phyloP scores from a whole-genome alignment of 139 green algal genomes.

The Zygnema circumcarinatum region DNA sequence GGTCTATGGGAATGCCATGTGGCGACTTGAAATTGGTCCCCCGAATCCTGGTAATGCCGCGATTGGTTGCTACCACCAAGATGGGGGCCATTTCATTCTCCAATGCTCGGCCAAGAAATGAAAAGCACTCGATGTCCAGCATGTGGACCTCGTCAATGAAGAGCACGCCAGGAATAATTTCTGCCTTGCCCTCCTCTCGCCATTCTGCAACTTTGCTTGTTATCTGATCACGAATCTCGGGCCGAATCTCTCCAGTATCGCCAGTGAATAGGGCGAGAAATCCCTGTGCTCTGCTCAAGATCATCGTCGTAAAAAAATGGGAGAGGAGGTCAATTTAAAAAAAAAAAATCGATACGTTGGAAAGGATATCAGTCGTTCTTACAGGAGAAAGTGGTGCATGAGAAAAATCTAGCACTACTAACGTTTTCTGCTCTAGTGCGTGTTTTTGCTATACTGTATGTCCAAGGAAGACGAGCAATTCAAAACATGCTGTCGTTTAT shows the following conservation, averaged over 20 bases:
- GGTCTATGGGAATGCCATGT: constrained; percentile 97
- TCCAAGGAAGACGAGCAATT: too few relatives aligned
- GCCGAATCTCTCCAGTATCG: constrained; percentile 97
- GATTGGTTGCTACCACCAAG: constrained; percentile 97
- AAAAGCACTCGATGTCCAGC: constrained; percentile 99
- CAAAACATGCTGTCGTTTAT: too few relatives aligned
- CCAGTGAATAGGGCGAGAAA: constrained; percentile 98
- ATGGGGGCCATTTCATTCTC: constrained; percentile 97
- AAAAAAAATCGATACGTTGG: too few relatives aligned
- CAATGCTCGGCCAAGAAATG: constrained; percentile 95
- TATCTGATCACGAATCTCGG: constrained; percentile 94
- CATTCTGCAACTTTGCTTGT: constrained; percentile 90
- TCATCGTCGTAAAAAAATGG: constrained; percentile 4
- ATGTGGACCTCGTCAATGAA: constrained; percentile 99
- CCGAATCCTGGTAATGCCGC: constrained; percentile 83
- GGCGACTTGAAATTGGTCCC: constrained; percentile 94
- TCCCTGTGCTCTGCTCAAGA: constrained; percentile 79
- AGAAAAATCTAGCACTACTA: too few relatives aligned
- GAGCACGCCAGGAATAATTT: constrained; percentile 96
- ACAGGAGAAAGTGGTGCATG: too few relatives aligned
- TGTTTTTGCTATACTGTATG: too few relatives aligned
- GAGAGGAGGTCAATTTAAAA: not conserved
- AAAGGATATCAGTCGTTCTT: too few relatives aligned
- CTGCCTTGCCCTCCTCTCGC: constrained; percentile 98
- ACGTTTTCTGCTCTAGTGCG: too few relatives aligned